Evolutionary conservation across 495 filamentous ascomycete genomes (phyloP).

Genomic region (Penicillium roqueforti): DNA sequence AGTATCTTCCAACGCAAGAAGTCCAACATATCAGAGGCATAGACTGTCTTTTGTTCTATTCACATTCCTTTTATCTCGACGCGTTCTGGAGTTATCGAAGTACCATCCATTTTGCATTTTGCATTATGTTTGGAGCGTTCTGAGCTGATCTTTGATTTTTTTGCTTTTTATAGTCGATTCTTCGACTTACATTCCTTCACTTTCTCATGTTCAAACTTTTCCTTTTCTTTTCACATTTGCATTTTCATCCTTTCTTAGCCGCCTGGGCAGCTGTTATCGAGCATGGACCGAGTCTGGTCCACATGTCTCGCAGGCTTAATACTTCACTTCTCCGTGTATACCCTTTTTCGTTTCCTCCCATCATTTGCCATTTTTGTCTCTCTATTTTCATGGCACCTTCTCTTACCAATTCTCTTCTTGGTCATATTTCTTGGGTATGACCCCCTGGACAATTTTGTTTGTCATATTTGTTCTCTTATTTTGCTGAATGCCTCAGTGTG

Average conservation of each 20-base stretch:
- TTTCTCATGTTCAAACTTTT: conserved; percentile 12
- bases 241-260: conserved; percentile 14
- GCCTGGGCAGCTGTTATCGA: conserved; percentile 31
- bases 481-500: not conserved
- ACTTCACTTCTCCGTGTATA: conserved; percentile 30
- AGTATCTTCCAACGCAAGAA: conserved; percentile 66
- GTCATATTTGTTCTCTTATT: conserved; percentile 5
- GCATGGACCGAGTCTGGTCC: conserved; percentile 9
- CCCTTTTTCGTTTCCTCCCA: conserved; percentile 16
- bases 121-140: conserved; percentile 21
- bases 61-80: conserved; percentile 3
- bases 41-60: conserved; percentile 11
- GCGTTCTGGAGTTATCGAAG: not conserved
- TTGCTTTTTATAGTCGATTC: not conserved
- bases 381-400: conserved; percentile 13
- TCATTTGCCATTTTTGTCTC: conserved; percentile 6
- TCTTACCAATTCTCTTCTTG: conserved; percentile 14
- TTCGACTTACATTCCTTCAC: conserved; percentile 2
- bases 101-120: conserved; percentile 14
- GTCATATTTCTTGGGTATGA: conserved; percentile 4
- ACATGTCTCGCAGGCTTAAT: conserved; percentile 23
- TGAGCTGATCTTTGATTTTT: conserved; percentile 11
- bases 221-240: conserved; percentile 4
- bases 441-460: not conserved
- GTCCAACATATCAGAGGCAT: conserved; percentile 36